Conservation (phyloP, 2,329 filamentous ascomycete genomes). For the Cordyceps militaris region DNA sequence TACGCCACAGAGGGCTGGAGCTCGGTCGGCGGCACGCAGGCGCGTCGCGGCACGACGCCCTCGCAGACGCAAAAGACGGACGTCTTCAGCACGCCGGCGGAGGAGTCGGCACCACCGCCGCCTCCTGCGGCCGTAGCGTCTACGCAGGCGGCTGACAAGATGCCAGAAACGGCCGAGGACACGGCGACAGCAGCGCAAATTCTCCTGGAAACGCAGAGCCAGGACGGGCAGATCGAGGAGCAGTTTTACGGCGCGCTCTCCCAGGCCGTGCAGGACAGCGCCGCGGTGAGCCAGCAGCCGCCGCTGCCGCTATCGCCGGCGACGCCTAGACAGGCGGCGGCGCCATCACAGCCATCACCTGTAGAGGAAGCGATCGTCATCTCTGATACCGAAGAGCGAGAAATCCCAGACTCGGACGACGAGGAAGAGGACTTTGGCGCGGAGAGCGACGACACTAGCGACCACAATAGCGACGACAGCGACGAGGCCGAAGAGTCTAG, state of each 20-base stretch:
- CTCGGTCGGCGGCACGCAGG: constrained; percentile 20
- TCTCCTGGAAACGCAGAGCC: not conserved
- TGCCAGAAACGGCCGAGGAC: not conserved
- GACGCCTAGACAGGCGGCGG: not conserved
- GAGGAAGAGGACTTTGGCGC: constrained; percentile 25
- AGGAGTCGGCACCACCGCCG: not conserved
- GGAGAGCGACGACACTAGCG: constrained; percentile 14
- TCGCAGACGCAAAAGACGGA: constrained; percentile 13
- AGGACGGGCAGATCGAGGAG: not conserved
- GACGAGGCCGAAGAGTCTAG: constrained; percentile 15
- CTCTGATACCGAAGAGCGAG: constrained; percentile 17
- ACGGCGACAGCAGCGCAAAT: not conserved
- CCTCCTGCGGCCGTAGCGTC: not conserved
- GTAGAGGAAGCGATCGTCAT: not conserved
- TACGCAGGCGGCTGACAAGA: not conserved
- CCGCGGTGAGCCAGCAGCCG: not conserved
- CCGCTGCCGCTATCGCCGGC: not conserved
- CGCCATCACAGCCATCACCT: not conserved
- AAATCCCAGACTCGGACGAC: constrained; percentile 47
- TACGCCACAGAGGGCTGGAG: constrained; percentile 32
- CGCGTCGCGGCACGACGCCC: constrained; percentile 16
- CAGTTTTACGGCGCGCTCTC: constrained; percentile 3
- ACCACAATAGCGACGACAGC: constrained; percentile 5
- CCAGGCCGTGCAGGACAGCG: not conserved
- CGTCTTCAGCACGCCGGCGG: constrained; percentile 13